Percentiles rank a stretch among this genome's conserved stretches.
Conservation (phyloP, 2,329 filamentous ascomycete genomes). For the Aspergillus ustus region DNA sequence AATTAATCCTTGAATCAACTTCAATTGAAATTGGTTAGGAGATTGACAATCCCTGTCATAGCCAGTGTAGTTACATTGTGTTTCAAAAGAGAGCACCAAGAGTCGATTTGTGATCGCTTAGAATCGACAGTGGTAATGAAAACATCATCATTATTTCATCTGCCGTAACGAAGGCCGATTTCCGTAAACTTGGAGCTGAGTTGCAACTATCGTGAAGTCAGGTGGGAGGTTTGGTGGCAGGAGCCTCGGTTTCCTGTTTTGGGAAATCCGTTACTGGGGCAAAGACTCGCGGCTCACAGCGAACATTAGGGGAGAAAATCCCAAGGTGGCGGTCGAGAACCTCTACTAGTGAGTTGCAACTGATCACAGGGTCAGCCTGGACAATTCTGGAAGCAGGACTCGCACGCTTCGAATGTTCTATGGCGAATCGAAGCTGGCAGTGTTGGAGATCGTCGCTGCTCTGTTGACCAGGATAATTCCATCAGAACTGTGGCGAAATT, state of each 20-base stretch:
- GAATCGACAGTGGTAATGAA: not conserved
- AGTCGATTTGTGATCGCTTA: not conserved
- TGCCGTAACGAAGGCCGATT: not conserved
- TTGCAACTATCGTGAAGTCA: not conserved
- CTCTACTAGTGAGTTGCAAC: not conserved
- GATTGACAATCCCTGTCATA: not conserved
- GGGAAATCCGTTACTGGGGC: slow-evolving; percentile 22
- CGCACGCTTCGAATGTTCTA: slow-evolving; percentile 16
- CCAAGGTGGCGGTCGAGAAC: slow-evolving; percentile 14
- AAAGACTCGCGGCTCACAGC: slow-evolving; percentile 17
- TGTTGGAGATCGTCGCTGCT: slow-evolving; percentile 12
- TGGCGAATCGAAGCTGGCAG: slow-evolving; percentile 3
- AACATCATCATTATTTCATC: not conserved
- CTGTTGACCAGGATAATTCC: not conserved
- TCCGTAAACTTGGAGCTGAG: not conserved
- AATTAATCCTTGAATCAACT: not conserved
- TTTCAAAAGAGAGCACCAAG: not conserved
- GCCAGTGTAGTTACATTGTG: not conserved
- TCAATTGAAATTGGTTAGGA: not conserved
- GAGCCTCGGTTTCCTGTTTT: slow-evolving; percentile 19
- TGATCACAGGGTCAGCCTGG: slow-evolving; percentile 20
- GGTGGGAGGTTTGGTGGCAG: slow-evolving; percentile 1
- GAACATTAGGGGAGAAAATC: slow-evolving; percentile 4
- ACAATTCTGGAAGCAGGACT: slow-evolving; percentile 21
- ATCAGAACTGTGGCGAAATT: not conserved